A percentile compares a stretch with the other conserved stretches of the same genome.
These are phyloP conservation scores for Rhizopogon vulgaris DNA, from an alignment of 768 basidiomycete genomes.

Conservation along the genomic window DNA sequence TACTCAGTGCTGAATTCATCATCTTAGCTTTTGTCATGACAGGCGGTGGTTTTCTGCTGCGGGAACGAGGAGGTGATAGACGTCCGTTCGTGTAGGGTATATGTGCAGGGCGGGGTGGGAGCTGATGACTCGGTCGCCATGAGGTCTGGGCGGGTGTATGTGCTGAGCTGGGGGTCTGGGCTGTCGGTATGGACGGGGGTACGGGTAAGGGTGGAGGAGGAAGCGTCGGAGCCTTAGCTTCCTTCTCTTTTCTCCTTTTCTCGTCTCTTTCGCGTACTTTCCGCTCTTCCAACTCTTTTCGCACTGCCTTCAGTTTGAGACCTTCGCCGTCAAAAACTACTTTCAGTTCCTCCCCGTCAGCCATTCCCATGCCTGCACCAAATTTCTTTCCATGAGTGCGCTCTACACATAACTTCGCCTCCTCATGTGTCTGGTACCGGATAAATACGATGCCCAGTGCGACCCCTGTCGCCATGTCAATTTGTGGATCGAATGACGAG, in stretches of 20 bases:
- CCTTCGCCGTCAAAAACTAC: conserved; percentile 82
- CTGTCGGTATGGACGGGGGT: conserved; percentile 8
- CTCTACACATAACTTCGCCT: conserved; percentile 62
- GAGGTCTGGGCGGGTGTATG: conserved; percentile 16
- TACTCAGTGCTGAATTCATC: conserved; percentile 17
- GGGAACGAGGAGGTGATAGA: conserved; percentile 23
- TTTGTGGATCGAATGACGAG: conserved; percentile 65
- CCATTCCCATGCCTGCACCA: conserved; percentile 36
- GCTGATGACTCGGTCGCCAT: conserved; percentile 21
- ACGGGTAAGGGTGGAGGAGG: conserved; percentile 4
- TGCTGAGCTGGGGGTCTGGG: conserved; percentile 19
- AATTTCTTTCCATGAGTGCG: conserved; percentile 62
- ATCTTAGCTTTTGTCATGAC: conserved; percentile 19
- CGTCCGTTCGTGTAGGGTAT: conserved; percentile 17
- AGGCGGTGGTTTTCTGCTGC: conserved; percentile 18
- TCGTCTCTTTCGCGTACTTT: conserved; percentile 41
- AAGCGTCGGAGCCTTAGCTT: conserved; percentile 13
- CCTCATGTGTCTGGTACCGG: conserved; percentile 56
- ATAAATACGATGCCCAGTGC: conserved; percentile 79
- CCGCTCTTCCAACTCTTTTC: conserved; percentile 55
- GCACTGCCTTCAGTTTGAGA: conserved; percentile 51
- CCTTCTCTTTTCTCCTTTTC: conserved; percentile 39
- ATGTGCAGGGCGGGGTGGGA: conserved; percentile 23
- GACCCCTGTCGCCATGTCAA: conserved; percentile 74
- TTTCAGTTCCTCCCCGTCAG: conserved; percentile 55